Evolutionary conservation across 495 filamentous ascomycete genomes (phyloP).

Genomic region (Annulohypoxylon bovei): DNA sequence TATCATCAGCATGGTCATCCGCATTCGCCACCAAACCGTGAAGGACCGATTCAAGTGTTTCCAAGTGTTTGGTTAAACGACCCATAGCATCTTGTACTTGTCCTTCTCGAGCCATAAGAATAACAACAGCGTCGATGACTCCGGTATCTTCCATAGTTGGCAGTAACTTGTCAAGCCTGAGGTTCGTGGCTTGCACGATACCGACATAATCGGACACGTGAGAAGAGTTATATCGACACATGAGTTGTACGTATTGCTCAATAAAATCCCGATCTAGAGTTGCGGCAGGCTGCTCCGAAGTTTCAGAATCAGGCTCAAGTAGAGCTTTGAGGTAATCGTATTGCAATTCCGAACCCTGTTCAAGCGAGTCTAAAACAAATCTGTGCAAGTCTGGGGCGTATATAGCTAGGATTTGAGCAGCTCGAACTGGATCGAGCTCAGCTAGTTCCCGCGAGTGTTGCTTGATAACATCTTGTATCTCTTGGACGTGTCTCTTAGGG

Average conservation of each 20-base stretch:
- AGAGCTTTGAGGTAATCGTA: slow-evolving; percentile 82
- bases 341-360: slow-evolving; percentile 70
- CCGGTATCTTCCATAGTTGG: slow-evolving; percentile 89
- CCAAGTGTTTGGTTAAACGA: slow-evolving; percentile 80
- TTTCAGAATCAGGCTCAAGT: slow-evolving; percentile 71
- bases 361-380: slow-evolving; percentile 71
- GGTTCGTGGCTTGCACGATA: slow-evolving; percentile 77
- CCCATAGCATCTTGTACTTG: slow-evolving; percentile 84
- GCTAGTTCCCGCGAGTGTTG: slow-evolving; percentile 74
- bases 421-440: slow-evolving; percentile 70
- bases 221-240: slow-evolving; percentile 82
- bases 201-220: slow-evolving; percentile 90
- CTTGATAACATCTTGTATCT: slow-evolving; percentile 77
- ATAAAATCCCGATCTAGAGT: slow-evolving; percentile 64
- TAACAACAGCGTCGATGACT: slow-evolving; percentile 90
- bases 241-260: slow-evolving; percentile 88
- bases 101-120: slow-evolving; percentile 90
- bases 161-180: slow-evolving; percentile 82
- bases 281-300: slow-evolving; percentile 49
- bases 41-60: slow-evolving; percentile 80
- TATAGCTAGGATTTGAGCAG: slow-evolving; percentile 74
- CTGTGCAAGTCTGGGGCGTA: slow-evolving; percentile 77
- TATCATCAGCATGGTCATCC: slow-evolving; percentile 57
- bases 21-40: slow-evolving; percentile 72
- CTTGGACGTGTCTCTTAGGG: slow-evolving; percentile 76